phyloP scores from a whole-genome alignment of 257 asterid species.

The Agastache rugosa region DNA sequence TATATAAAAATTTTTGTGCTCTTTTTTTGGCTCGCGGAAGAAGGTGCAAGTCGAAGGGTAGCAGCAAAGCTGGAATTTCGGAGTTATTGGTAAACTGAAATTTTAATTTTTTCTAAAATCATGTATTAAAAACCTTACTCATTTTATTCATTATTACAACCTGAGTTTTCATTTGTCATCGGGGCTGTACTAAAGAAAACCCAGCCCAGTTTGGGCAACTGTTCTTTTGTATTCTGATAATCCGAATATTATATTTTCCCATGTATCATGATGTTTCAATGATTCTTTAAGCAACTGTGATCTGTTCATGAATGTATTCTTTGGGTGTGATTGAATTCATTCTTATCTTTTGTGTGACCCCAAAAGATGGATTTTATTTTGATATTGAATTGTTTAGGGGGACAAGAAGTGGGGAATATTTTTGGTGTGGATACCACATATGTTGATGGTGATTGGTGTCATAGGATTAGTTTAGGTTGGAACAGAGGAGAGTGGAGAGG shows the following conservation, averaged over 20 bases:
- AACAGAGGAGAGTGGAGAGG: not conserved
- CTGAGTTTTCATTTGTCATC: slow-evolving; percentile 46
- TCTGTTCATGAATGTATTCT: not conserved
- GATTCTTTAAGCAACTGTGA: not conserved
- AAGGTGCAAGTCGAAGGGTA: slow-evolving; percentile 16
- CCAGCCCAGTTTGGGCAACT: slow-evolving; percentile 43
- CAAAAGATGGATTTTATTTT: not conserved
- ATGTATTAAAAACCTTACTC: slow-evolving; percentile 47
- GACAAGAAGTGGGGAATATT: not conserved
- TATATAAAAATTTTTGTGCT: slow-evolving; percentile 58
- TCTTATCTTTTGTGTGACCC: not conserved
- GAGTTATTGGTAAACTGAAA: slow-evolving; percentile 34
- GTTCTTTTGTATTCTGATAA: slow-evolving; percentile 36
- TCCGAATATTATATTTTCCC: slow-evolving; percentile 18
- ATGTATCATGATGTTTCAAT: not conserved
- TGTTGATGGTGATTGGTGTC: slow-evolving; percentile 18
- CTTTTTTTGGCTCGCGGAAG: slow-evolving; percentile 43
- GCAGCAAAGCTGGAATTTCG: slow-evolving; percentile 38
- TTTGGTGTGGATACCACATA: not conserved
- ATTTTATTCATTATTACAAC: slow-evolving; percentile 57
- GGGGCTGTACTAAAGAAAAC: slow-evolving; percentile 46
- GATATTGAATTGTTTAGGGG: not conserved
- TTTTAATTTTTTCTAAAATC: slow-evolving; percentile 1
- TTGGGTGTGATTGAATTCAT: not conserved
- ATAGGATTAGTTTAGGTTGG: slow-evolving; percentile 6